These are phyloP conservation scores for Begonia fuchsioides DNA, from an alignment of 306 rosid genomes.

Conservation along the genomic window DNA sequence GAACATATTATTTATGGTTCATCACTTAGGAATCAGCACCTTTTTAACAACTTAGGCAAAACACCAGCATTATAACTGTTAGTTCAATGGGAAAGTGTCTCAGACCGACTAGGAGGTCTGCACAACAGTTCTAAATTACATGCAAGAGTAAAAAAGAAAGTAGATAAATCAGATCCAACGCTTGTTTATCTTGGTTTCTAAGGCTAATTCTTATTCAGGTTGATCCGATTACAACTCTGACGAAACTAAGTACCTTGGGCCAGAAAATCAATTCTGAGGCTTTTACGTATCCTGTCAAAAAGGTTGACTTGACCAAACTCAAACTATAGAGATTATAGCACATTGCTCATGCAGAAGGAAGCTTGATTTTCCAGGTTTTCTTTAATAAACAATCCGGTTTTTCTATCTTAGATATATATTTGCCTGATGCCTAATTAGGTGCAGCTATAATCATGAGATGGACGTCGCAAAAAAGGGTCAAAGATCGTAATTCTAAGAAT, in stretches of 20 bases:
- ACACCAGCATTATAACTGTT: background rate
- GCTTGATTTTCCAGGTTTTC: too few species aligned
- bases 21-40: too few species aligned
- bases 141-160: too few species aligned
- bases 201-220: slow-evolving; percentile 46
- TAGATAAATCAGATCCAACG: too few species aligned
- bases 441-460: background rate
- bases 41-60: too few species aligned
- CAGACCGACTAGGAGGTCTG: slow-evolving; percentile 83
- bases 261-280: slow-evolving; percentile 84
- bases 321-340: slow-evolving; percentile 32
- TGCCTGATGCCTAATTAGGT: background rate
- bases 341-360: background rate
- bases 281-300: slow-evolving; percentile 45
- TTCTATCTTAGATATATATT: background rate
- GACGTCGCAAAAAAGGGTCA: too few species aligned
- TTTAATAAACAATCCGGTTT: background rate
- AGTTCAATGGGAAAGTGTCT: slow-evolving; percentile 26
- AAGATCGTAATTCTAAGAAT: too few species aligned
- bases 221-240: slow-evolving; percentile 71
- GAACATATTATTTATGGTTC: too few species aligned
- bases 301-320: slow-evolving; percentile 63
- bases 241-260: slow-evolving; percentile 73
- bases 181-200: too few species aligned
- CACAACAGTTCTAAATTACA: too few species aligned